Percentiles rank a stretch among this genome's conserved stretches.
phyloP scores from a whole-genome alignment of 331 rosid genomes.

The Malus hybrid region DNA sequence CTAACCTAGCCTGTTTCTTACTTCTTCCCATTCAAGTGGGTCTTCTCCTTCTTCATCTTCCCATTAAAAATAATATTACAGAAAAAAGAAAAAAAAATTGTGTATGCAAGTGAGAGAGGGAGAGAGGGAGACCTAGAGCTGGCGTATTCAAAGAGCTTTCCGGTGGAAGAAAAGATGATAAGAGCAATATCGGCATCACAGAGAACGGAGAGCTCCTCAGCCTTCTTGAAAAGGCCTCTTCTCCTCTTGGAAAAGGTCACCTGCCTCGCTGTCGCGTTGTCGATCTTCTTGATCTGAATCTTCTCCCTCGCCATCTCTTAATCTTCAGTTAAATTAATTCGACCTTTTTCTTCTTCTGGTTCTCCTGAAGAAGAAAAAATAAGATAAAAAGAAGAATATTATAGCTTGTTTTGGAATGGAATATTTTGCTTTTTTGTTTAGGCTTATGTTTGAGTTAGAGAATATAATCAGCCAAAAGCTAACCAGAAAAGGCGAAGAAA shows the following conservation, averaged over 20 bases:
- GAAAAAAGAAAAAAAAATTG: not conserved
- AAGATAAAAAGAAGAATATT: not conserved
- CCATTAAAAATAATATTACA: not conserved
- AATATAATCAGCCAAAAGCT: slow-evolving; percentile 17
- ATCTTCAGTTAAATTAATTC: not conserved
- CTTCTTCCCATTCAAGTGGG: not conserved
- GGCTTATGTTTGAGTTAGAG: not conserved
- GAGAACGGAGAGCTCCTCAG: slow-evolving; percentile 83
- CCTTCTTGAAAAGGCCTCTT: slow-evolving; percentile 83
- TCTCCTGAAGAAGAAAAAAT: not conserved
- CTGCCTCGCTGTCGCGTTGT: slow-evolving; percentile 85
- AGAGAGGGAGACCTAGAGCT: slow-evolving; percentile 50
- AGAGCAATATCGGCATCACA: slow-evolving; percentile 95
- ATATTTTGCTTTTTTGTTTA: not conserved
- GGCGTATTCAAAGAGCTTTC: slow-evolving; percentile 78
- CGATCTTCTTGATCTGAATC: slow-evolving; percentile 95
- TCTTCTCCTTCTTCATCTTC: not conserved
- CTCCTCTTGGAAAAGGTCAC: slow-evolving; percentile 91
- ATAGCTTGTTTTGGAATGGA: not conserved
- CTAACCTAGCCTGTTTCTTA: too few species aligned
- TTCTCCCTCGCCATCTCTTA: slow-evolving; percentile 75
- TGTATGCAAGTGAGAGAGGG: not conserved
- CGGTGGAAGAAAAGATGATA: slow-evolving; percentile 71
- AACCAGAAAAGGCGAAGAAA: slow-evolving; percentile 21
- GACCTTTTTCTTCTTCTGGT: slow-evolving; percentile 2